phyloP scores from a whole-genome alignment of 768 basidiomycete species.

The Russula sp. region DNA sequence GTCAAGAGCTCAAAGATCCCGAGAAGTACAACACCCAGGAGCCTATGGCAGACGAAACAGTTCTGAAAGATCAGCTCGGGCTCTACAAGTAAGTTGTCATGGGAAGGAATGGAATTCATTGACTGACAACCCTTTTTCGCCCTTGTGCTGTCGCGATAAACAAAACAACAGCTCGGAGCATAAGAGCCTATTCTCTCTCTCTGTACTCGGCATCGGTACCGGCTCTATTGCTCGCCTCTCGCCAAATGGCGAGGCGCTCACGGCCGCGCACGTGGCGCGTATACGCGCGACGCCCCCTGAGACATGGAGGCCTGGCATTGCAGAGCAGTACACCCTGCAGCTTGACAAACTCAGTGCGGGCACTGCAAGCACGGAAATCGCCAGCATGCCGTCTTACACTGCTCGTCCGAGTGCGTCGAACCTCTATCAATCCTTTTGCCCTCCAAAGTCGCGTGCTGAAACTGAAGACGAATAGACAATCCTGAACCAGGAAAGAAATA shows the following conservation, averaged over 20 bases:
- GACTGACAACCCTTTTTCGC: background rate
- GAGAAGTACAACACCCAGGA: slow-evolving; percentile 36
- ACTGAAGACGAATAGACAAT: slow-evolving; percentile 32
- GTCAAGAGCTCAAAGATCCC: slow-evolving; percentile 36
- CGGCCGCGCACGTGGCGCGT: slow-evolving; percentile 33
- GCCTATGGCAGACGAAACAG: slow-evolving; percentile 34
- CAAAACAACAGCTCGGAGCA: slow-evolving; percentile 28
- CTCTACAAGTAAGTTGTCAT: slow-evolving; percentile 36
- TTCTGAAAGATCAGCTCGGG: slow-evolving; percentile 35
- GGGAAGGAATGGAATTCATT: background rate
- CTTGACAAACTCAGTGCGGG: slow-evolving; percentile 36
- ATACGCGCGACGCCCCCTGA: slow-evolving; percentile 30
- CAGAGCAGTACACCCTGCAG: slow-evolving; percentile 44
- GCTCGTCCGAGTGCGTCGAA: slow-evolving; percentile 33
- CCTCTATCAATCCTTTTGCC: background rate
- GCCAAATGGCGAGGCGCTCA: slow-evolving; percentile 31
- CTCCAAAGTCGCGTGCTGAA: background rate
- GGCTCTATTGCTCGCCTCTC: slow-evolving; percentile 32
- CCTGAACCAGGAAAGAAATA: slow-evolving; percentile 45
- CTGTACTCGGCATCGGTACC: slow-evolving; percentile 34
- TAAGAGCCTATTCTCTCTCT: slow-evolving; percentile 34
- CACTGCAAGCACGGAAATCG: slow-evolving; percentile 38
- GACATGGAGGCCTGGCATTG: slow-evolving; percentile 36
- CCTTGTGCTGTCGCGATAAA: background rate
- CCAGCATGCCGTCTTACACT: slow-evolving; percentile 35